Evolutionary conservation across 108 stramenopile genomes (phyloP).

Genomic region (Discostella stelligeroides): DNA sequence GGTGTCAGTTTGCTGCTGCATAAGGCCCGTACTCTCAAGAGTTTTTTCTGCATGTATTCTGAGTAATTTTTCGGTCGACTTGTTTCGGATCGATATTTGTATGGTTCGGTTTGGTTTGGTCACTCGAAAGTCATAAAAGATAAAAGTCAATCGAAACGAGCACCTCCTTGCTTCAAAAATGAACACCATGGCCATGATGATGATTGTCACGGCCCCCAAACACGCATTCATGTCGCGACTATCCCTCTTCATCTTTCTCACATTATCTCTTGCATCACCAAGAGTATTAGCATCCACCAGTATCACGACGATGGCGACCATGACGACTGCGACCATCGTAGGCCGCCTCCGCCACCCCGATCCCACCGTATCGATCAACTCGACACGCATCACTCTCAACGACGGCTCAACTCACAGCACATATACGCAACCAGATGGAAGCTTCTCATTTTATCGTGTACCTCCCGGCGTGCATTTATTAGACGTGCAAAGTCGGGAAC

Average conservation of each 20-base stretch:
- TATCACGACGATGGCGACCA: neutral
- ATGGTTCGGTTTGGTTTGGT: too few relatives aligned
- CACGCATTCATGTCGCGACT: neutral
- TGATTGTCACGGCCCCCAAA: neutral
- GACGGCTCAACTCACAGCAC: conserved; percentile 71
- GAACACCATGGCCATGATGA: neutral
- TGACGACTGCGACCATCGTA: conserved; percentile 33
- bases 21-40: too few relatives aligned
- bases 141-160: too few relatives aligned
- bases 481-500: conserved; percentile 70
- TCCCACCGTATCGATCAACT: conserved; percentile 57
- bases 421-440: conserved; percentile 71
- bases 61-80: too few relatives aligned
- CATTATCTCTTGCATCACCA: neutral
- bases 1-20: too few relatives aligned
- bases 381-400: conserved; percentile 75
- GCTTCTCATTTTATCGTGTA: conserved; percentile 76
- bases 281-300: neutral
- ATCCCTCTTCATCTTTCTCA: neutral
- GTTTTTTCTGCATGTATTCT: too few relatives aligned
- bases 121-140: too few relatives aligned
- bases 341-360: conserved; percentile 55
- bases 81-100: too few relatives aligned
- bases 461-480: conserved; percentile 81
- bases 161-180: too few relatives aligned